Base-by-base conservation (phyloP, 257 asterid genomes). In the Nicotiana obtusifolia region DNA sequence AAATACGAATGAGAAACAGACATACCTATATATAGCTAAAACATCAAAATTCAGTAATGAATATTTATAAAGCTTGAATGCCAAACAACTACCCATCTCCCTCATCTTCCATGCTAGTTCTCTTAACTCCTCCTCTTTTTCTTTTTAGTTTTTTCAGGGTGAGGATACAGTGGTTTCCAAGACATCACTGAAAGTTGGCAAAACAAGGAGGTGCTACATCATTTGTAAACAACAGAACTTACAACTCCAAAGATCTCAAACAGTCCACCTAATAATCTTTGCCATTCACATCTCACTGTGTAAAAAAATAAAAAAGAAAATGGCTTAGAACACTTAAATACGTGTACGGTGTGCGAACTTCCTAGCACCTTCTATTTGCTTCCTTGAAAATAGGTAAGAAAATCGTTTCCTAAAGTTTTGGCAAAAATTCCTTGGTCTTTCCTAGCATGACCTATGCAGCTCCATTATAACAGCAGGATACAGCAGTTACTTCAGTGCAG, bases 21-120 rank as follows among this genome's bases (percentile, higher is more conserved):
- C 6, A 44, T 71, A 44, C 33, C 20, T 22, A 71, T 24, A 8
- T 4, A 71, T 13, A 44, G 56, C 20, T 44, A 41, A 41, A 71
- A 71, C 35, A 71, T 44, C 78, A 71, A 41, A 9, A 41, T 71
- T 71, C 78, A 71, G 78, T 71, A 71, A 71, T 71, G 59, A 71
- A 54, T 44, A 44, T 24, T 24, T 13, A 44, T 71, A 44, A 44
- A 53, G 78, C 33, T 44, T 71, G 19, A 69, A 44, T 71, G 78
- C 17, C 78, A 71, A 20, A 22, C 78, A 44, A 44, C 49, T 71
- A 44, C n/a, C 77, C 17, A 41, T 41, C 77, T 41, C 57, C 77
- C 49, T 71, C 35, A 71, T 44, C 78, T 41, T 71, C 35, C 60
- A 71, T 44, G 57, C 35, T 44, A 41, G 60, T 71, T 71, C 35